phyloP scores from a whole-genome alignment of 2,329 filamentous ascomycete genomes.

The Penicillium sp. region DNA sequence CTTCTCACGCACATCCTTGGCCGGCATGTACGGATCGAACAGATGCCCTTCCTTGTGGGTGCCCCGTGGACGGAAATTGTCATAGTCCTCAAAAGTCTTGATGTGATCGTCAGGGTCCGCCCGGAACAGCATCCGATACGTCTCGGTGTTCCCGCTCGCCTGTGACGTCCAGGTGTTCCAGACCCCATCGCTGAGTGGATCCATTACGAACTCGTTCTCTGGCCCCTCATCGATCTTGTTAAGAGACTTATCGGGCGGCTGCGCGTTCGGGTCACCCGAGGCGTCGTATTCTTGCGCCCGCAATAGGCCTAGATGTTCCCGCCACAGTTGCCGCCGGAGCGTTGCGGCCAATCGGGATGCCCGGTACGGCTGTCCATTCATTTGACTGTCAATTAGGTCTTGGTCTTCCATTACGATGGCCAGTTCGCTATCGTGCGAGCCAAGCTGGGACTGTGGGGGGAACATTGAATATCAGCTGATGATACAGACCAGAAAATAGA shows the following conservation, averaged over 20 bases:
- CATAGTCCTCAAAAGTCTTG: conserved; percentile 86
- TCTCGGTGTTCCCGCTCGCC: conserved; percentile 74
- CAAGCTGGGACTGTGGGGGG: conserved; percentile 66
- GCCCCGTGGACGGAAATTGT: conserved; percentile 65
- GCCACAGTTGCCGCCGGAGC: conserved; percentile 80
- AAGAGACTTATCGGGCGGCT: conserved; percentile 66
- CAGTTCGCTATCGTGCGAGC: conserved; percentile 82
- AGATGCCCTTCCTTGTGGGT: conserved; percentile 81
- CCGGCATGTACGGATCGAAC: conserved; percentile 74
- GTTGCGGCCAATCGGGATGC: conserved; percentile 76
- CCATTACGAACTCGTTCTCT: conserved; percentile 67
- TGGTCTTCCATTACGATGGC: conserved; percentile 85
- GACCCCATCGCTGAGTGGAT: conserved; percentile 71
- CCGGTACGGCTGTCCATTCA: conserved; percentile 70
- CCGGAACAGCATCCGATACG: conserved; percentile 81
- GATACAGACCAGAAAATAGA: conserved; percentile 1
- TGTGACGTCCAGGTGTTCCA: conserved; percentile 69
- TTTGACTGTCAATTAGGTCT: conserved; percentile 65
- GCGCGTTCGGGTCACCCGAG: conserved; percentile 69
- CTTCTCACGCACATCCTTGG: conserved; percentile 70
- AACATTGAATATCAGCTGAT: conserved; percentile 5
- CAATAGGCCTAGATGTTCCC: conserved; percentile 85
- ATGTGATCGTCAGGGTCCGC: conserved; percentile 86
- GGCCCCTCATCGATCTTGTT: conserved; percentile 74
- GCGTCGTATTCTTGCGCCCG: conserved; percentile 70